Conservation (phyloP, 2,329 filamentous ascomycete genomes). For the Pyrenochaeta sp. region DNA sequence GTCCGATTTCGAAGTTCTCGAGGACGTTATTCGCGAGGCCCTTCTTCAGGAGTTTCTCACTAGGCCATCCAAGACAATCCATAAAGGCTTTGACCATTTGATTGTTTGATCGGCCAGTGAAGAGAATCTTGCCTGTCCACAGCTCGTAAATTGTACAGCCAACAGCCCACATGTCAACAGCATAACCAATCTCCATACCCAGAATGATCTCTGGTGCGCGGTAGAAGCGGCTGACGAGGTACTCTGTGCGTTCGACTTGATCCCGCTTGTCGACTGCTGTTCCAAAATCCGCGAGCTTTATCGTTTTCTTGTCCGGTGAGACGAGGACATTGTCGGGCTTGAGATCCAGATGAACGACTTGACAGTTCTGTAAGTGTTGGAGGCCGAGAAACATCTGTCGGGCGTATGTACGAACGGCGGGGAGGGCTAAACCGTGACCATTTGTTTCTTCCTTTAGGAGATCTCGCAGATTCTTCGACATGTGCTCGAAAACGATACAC, state of each 20-base stretch:
- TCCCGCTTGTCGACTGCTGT: constrained; percentile 94
- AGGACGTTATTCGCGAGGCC: constrained; percentile 73
- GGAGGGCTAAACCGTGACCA: constrained; percentile 89
- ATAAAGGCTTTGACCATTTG: constrained; percentile 97
- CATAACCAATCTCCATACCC: constrained; percentile 94
- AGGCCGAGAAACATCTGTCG: constrained; percentile 94
- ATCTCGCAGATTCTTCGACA: constrained; percentile 84
- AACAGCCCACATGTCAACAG: constrained; percentile 97
- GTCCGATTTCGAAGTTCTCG: constrained; percentile 65
- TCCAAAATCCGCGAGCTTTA: constrained; percentile 96
- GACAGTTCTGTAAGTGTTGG: constrained; percentile 87
- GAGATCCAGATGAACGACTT: constrained; percentile 93
- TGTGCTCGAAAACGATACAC: constrained; percentile 96
- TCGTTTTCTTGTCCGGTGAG: constrained; percentile 64
- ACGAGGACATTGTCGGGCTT: constrained; percentile 97
- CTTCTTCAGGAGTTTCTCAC: constrained; percentile 85
- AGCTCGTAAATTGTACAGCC: constrained; percentile 97
- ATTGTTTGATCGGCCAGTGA: constrained; percentile 95
- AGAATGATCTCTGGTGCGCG: constrained; percentile 96
- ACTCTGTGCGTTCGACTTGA: constrained; percentile 84
- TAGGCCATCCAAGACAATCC: constrained; percentile 93
- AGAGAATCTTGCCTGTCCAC: constrained; percentile 97
- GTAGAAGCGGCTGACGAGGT: constrained; percentile 97
- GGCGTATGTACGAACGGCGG: constrained; percentile 86
- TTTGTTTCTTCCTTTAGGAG: constrained; percentile 85